Evolutionary conservation across 257 asterid species (phyloP).

Genomic region (Linderniella brevidens): DNA sequence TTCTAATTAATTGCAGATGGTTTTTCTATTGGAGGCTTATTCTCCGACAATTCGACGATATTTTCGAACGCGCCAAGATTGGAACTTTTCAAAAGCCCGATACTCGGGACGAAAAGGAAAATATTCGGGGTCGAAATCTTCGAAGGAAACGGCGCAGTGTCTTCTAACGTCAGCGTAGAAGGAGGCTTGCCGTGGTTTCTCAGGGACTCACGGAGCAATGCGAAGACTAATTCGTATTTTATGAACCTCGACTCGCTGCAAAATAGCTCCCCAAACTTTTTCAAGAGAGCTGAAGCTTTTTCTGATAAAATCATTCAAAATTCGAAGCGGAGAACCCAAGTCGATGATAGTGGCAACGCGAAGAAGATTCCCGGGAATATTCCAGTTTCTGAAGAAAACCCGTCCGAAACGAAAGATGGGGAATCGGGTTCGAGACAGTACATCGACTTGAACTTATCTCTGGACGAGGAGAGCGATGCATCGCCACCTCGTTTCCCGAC

Average conservation of each 20-base stretch:
- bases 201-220: constrained; percentile 19
- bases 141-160: no score
- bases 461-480: constrained; percentile 35
- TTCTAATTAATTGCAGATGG: no score
- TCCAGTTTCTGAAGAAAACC: no score
- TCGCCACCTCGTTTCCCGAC: constrained; percentile 20
- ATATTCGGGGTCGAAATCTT: constrained; percentile 53
- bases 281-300: constrained; percentile 21
- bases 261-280: constrained; percentile 30
- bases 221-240: constrained; percentile 21
- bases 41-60: constrained; percentile 11
- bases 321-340: constrained; percentile 8
- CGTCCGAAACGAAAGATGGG: no score
- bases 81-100: no score
- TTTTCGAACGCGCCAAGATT: constrained; percentile 6
- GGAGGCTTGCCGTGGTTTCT: constrained; percentile 27
- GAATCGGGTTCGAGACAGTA: constrained; percentile 23
- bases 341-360: no score
- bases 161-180: constrained; percentile 4
- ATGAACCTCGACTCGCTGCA: constrained; percentile 65
- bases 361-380: no score
- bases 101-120: constrained; percentile 20
- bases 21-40: constrained; percentile 10
- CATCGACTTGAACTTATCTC: constrained; percentile 57
- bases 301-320: constrained; percentile 13